These are phyloP conservation scores for Aspergillus unguis DNA, from an alignment of 2,329 filamentous ascomycete species.

Conservation along the genomic window DNA sequence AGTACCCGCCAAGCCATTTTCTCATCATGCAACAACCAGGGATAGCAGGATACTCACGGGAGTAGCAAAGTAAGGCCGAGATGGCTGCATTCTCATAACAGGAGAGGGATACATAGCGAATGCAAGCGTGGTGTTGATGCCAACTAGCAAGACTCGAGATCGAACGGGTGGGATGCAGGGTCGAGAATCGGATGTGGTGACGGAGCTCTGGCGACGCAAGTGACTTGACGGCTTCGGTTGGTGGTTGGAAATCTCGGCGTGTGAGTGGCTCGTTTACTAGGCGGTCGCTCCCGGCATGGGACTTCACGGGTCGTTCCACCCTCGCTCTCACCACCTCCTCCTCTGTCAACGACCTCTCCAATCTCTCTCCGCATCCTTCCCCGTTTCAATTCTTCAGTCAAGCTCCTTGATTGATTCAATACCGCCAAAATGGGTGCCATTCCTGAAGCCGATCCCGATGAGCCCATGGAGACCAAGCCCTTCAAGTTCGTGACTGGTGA, in stretches of 20 bases:
- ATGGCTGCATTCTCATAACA: slow-evolving; percentile 60
- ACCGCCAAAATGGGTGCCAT: slow-evolving; percentile 77
- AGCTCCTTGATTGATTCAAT: slow-evolving; percentile 18
- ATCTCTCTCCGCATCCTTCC: slow-evolving; percentile 19
- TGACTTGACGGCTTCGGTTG: slow-evolving; percentile 23
- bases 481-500: slow-evolving; percentile 99
- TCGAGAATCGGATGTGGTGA: slow-evolving; percentile 20
- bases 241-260: slow-evolving; percentile 35
- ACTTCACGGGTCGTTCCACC: slow-evolving; percentile 33
- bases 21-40: slow-evolving; percentile 13
- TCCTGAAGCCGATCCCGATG: slow-evolving; percentile 60
- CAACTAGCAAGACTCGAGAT: slow-evolving; percentile 19
- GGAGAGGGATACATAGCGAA: slow-evolving; percentile 64
- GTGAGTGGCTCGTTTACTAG: slow-evolving; percentile 37
- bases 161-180: slow-evolving; percentile 6
- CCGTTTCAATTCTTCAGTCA: slow-evolving; percentile 13
- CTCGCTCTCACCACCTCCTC: slow-evolving; percentile 16
- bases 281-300: slow-evolving; percentile 37
- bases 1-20: slow-evolving; percentile 30
- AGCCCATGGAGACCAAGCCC: slow-evolving; percentile 89
- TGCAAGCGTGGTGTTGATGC: slow-evolving; percentile 11
- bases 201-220: slow-evolving; percentile 21
- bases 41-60: slow-evolving; percentile 58
- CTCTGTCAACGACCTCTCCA: slow-evolving; percentile 22
- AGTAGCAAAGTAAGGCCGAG: slow-evolving; percentile 54